Evolutionary conservation across 371 early-diverging fungal genomes (phyloP), one percentile per base, ranked within the genome.

Genomic region (Basidiobolus heterosporus): DNA sequence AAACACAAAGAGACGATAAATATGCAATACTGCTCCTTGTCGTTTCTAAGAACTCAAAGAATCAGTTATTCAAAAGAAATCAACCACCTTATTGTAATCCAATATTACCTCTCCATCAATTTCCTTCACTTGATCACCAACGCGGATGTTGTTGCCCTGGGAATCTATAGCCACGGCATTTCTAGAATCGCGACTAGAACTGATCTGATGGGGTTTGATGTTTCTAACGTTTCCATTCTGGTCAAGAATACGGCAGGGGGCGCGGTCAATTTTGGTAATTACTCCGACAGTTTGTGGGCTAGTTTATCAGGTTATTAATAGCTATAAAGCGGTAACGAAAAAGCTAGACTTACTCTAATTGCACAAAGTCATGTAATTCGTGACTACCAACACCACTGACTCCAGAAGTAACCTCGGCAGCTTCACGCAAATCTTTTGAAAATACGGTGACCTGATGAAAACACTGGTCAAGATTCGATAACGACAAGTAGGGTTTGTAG

Each of bases 351-450:
- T 67, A 78, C 79, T 74, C 78, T n/a, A 89, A 66, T 51, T 79
- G 75, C 0, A 93, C 91, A 38, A 89, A 65, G 54, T 93, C 93
- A 44, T 88, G 80, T 22, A 87, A 62, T 41, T 89, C 91, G 54
- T 80, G 85, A 22, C 75, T 61, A 14, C 68, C 9, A 58, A 69
- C 62, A 6, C 58, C 57, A 3, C 75, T 66, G 42, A 60, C 65
- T n/a, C 63, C 61, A 36, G 61, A 51, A 18, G 63, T 59, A 3
- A 69, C 63, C 43, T 72, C 69, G 47, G 69, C 72, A 13, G 85
- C 82, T 39, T 76, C 70, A 19, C 87, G 73, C 51, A 96, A 58
- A 65, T 94, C 92, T 54, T 86, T 87, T 8, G 85, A 66, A 60
- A 96, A 88, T 37, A 91, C 91, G 36, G 77, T 69, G 48, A 86